Evolutionary conservation across 2,329 filamentous ascomycete genomes (phyloP).

Genomic region (Pseudogymnoascus sp.): DNA sequence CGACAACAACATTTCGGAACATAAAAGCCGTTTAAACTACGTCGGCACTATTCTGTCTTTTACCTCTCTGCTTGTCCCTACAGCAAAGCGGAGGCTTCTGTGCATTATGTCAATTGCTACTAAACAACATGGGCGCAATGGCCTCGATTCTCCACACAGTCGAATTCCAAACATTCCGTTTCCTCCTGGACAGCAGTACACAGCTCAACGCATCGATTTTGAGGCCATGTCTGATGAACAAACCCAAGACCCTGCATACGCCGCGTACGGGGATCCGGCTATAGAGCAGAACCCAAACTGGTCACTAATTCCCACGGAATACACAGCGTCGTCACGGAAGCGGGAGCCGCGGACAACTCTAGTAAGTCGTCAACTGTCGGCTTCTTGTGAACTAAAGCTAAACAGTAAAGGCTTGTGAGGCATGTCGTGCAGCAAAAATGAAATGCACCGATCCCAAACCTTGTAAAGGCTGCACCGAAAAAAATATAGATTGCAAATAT

Average conservation of each 20-base stretch:
- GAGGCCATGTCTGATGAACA: background rate
- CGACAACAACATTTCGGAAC: background rate
- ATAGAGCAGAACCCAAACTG: too few species aligned
- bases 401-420: background rate
- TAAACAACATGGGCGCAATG: background rate
- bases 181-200: background rate
- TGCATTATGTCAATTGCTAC: background rate
- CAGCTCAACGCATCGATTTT: background rate
- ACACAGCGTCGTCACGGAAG: too few species aligned
- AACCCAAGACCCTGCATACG: background rate
- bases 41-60: too few species aligned
- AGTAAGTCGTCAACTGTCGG: too few species aligned
- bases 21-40: too few species aligned
- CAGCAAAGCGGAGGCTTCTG: background rate
- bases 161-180: background rate
- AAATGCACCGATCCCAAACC: background rate
- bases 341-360: too few species aligned
- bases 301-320: too few species aligned
- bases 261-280: background rate
- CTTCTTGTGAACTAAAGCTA: too few species aligned
- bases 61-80: background rate
- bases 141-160: background rate
- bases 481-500: background rate
- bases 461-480: background rate
- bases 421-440: background rate